phyloP scores from a whole-genome alignment of 1,284 basidiomycete genomes.

The Ustilago tritici region DNA sequence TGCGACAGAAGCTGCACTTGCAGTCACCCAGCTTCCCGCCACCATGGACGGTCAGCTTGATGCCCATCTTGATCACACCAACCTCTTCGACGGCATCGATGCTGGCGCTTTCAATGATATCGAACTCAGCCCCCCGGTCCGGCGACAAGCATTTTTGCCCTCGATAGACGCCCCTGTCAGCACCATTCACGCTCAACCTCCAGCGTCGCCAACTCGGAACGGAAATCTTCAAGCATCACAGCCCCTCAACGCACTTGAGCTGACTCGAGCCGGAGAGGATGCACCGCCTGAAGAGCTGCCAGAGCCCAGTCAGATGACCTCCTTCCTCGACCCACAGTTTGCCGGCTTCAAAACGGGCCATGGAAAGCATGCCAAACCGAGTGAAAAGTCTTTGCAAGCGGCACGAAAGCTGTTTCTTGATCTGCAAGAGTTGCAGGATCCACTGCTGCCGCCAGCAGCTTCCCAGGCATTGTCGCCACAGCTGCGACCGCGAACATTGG shows the following conservation, averaged over 20 bases:
- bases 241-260: neutral
- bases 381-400: conserved; percentile 34
- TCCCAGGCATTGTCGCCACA: conserved; percentile 23
- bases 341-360: conserved; percentile 40
- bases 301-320: conserved; percentile 23
- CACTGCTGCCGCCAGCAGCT: conserved; percentile 19
- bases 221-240: neutral
- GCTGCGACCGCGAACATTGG: neutral
- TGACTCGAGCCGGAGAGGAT: neutral
- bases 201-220: conserved; percentile 11
- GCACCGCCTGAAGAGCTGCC: conserved; percentile 1
- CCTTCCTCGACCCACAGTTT: conserved; percentile 40
- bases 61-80: conserved; percentile 26
- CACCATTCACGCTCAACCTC: neutral
- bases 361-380: conserved; percentile 27
- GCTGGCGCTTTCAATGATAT: conserved; percentile 45
- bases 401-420: conserved; percentile 39
- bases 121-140: conserved; percentile 38
- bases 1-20: neutral
- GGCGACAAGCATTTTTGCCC: conserved; percentile 18
- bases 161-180: conserved; percentile 2
- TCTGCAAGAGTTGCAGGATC: conserved; percentile 21
- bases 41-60: conserved; percentile 3
- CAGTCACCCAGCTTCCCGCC: neutral
- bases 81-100: conserved; percentile 47